These are phyloP conservation scores for Vigna angularis DNA, from an alignment of 306 rosid genomes.

Conservation along the genomic window DNA sequence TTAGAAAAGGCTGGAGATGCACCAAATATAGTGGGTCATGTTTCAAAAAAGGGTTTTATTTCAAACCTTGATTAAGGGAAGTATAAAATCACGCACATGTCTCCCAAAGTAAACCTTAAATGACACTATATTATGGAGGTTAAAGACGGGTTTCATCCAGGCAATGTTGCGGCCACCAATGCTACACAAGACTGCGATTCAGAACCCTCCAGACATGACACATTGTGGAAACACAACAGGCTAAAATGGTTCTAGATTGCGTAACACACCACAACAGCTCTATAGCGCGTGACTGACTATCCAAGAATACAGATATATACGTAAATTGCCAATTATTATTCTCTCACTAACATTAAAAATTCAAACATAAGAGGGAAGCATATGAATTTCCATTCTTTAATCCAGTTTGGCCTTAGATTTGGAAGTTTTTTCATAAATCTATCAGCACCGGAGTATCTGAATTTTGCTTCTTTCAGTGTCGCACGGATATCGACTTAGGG, in stretches of 20 bases:
- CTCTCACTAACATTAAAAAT: background rate
- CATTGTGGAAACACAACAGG: background rate
- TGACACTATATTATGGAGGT: background rate
- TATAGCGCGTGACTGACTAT: too few relatives aligned
- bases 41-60: background rate
- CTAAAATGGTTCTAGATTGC: background rate
- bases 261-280: too few relatives aligned
- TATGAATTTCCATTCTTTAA: background rate
- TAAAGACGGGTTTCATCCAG: background rate
- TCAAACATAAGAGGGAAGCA: background rate
- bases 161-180: background rate
- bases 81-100: background rate
- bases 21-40: background rate
- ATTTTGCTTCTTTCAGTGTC: background rate
- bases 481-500: background rate
- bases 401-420: background rate
- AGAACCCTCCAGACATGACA: background rate
- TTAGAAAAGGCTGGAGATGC: background rate
- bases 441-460: background rate
- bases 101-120: background rate
- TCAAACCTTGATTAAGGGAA: background rate
- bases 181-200: background rate
- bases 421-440: constrained; percentile 19
- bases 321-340: background rate
- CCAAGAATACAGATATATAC: background rate